Evolutionary conservation across 1,139 yeast genomes (phyloP).

Genomic region (Geotrichum fermentans): DNA sequence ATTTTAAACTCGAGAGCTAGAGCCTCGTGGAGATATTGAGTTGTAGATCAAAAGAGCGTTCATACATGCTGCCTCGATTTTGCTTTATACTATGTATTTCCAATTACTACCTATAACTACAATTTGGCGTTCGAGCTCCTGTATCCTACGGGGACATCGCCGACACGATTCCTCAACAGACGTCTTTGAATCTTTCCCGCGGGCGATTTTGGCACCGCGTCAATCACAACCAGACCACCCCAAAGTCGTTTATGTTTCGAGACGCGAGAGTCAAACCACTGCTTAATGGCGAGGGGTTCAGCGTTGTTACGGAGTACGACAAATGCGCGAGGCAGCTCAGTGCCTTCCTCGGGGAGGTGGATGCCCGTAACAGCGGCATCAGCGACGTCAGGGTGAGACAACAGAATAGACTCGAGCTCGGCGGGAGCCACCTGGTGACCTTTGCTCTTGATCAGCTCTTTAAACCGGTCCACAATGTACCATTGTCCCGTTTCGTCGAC

Average conservation of each 20-base stretch:
- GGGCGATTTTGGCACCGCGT: conserved; percentile 36
- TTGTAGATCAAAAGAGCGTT: too few relatives aligned
- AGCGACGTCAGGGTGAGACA: conserved; percentile 40
- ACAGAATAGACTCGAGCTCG: conserved; percentile 61
- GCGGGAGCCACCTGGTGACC: conserved; percentile 84
- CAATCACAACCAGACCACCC: conserved; percentile 33
- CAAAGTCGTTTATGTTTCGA: conserved; percentile 39
- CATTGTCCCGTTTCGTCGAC: conserved; percentile 52
- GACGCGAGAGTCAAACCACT: conserved; percentile 37
- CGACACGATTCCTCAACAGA: conserved; percentile 26
- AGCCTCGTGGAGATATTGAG: too few relatives aligned
- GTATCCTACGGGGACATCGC: conserved; percentile 11
- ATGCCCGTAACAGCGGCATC: conserved; percentile 40
- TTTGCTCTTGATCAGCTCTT: conserved; percentile 75
- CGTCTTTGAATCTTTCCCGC: conserved; percentile 38
- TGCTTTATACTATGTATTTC: background rate
- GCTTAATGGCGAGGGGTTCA: conserved; percentile 28
- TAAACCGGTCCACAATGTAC: conserved; percentile 65
- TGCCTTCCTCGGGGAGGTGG: conserved; percentile 31
- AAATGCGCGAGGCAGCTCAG: conserved; percentile 39
- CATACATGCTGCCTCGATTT: too few relatives aligned
- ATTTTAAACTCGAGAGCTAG: too few relatives aligned
- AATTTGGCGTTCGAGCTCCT: background rate
- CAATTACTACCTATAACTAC: background rate
- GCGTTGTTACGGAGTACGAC: conserved; percentile 28